A percentile compares a stretch with the other conserved stretches of the same genome.
Evolutionary conservation across 805 yeast genomes (phyloP).

Genomic region (Saturnispora zaruensis): DNA sequence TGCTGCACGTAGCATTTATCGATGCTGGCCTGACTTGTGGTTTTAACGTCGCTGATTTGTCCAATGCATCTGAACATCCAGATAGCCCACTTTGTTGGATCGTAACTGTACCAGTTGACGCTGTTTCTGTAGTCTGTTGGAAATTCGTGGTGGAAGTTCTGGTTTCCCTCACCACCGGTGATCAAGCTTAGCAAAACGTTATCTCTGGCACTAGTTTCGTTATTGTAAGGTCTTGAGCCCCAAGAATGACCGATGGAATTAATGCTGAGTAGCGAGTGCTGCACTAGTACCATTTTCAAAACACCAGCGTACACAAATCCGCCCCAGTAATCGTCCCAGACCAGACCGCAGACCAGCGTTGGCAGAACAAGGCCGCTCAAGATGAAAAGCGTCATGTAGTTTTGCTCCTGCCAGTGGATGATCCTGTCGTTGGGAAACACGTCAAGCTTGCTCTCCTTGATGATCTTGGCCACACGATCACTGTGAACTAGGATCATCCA

Average conservation of each 20-base stretch:
- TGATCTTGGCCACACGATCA: slow-evolving; percentile 38
- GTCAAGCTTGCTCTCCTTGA: slow-evolving; percentile 39
- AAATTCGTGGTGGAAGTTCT: slow-evolving; percentile 92
- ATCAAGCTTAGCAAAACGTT: slow-evolving; percentile 53
- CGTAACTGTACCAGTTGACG: slow-evolving; percentile 62
- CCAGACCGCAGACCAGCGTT: slow-evolving; percentile 48
- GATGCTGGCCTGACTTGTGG: slow-evolving; percentile 49
- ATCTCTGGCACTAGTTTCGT: slow-evolving; percentile 64
- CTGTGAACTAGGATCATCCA: slow-evolving; percentile 72
- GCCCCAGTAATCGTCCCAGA: slow-evolving; percentile 68
- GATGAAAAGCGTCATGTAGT: slow-evolving; percentile 49
- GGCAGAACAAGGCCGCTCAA: slow-evolving; percentile 51
- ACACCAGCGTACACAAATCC: slow-evolving; percentile 78
- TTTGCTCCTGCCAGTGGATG: slow-evolving; percentile 61
- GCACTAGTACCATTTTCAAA: slow-evolving; percentile 59
- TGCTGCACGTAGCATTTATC: slow-evolving; percentile 72
- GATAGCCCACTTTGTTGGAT: slow-evolving; percentile 79
- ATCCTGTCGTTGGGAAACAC: slow-evolving; percentile 54
- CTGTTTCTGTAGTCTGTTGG: slow-evolving; percentile 85
- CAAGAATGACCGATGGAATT: slow-evolving; percentile 79
- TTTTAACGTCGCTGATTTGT: slow-evolving; percentile 48
- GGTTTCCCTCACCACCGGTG: slow-evolving; percentile 86
- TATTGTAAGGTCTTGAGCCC: slow-evolving; percentile 68
- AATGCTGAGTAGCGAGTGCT: slow-evolving; percentile 68
- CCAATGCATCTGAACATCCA: slow-evolving; percentile 44